Conservation (phyloP, 768 basidiomycete genomes). For the Hygrocybe coccinea region DNA sequence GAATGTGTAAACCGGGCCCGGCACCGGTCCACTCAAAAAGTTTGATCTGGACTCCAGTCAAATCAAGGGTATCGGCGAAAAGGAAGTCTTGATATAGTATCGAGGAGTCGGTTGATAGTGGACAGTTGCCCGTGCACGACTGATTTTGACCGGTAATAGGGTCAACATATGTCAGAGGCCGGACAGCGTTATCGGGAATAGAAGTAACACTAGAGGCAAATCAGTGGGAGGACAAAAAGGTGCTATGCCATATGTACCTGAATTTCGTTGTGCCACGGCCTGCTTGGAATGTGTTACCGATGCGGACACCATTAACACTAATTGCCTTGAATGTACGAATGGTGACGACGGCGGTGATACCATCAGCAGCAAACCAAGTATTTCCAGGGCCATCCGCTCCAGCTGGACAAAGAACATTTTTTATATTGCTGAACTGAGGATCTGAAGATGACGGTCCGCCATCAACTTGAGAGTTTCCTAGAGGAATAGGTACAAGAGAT, state of each 20-base stretch:
- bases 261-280: constrained; percentile 85
- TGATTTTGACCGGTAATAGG: constrained; percentile 65
- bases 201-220: constrained; percentile 60
- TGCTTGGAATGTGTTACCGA: constrained; percentile 85
- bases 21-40: constrained; percentile 70
- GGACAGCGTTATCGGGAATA: constrained; percentile 83
- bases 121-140: constrained; percentile 77
- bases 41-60: constrained; percentile 88
- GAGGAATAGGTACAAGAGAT: constrained; percentile 78
- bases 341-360: constrained; percentile 66
- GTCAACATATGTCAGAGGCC: constrained; percentile 73
- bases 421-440: constrained; percentile 56
- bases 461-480: constrained; percentile 51
- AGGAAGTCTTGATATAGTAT: constrained; percentile 92
- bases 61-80: constrained; percentile 54
- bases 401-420: constrained; percentile 78
- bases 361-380: constrained; percentile 81
- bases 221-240: neutral
- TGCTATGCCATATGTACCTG: constrained; percentile 55
- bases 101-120: constrained; percentile 69
- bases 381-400: constrained; percentile 74
- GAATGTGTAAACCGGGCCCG: constrained; percentile 77
- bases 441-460: constrained; percentile 62
- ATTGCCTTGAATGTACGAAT: constrained; percentile 70
- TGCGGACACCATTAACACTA: constrained; percentile 71